Percentiles rank a stretch among this genome's conserved stretches.
These are phyloP conservation scores for Lonicera japonica DNA, from an alignment of 129 eudicot species.

Conservation along the genomic window DNA sequence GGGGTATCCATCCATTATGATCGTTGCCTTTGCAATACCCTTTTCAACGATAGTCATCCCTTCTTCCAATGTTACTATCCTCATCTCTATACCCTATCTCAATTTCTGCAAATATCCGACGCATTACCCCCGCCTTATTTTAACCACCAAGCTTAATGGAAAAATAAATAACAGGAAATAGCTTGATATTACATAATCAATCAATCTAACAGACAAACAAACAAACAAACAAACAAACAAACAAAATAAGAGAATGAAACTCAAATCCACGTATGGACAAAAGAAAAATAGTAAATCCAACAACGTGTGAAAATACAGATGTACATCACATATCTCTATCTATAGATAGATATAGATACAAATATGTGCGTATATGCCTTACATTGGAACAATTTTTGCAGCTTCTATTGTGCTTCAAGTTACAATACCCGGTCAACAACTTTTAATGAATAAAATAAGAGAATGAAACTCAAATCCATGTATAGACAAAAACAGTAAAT, in stretches of 20 bases:
- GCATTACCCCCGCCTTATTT: background rate
- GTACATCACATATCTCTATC: background rate
- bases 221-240: background rate
- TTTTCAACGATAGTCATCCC: conserved; percentile 32
- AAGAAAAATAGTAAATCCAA: too few species aligned
- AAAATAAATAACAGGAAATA: background rate
- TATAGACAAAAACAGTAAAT: background rate
- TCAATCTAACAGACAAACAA: background rate
- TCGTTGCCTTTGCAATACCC: conserved; percentile 34
- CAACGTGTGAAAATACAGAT: background rate
- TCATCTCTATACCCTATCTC: conserved; percentile 18
- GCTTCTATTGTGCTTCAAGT: too few species aligned
- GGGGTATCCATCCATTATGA: conserved; percentile 47
- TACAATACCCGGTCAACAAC: background rate
- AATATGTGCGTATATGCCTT: background rate
- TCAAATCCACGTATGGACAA: background rate
- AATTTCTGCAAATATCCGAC: conserved; percentile 5
- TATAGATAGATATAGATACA: too few species aligned
- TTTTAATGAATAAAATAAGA: background rate
- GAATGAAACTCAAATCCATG: background rate
- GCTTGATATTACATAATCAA: background rate
- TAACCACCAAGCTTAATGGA: background rate
- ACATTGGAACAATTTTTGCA: background rate
- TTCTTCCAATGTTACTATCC: conserved; percentile 28
- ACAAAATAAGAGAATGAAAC: background rate